Conservation (phyloP, 495 filamentous ascomycete species). For the Rusavskia elegans region DNA sequence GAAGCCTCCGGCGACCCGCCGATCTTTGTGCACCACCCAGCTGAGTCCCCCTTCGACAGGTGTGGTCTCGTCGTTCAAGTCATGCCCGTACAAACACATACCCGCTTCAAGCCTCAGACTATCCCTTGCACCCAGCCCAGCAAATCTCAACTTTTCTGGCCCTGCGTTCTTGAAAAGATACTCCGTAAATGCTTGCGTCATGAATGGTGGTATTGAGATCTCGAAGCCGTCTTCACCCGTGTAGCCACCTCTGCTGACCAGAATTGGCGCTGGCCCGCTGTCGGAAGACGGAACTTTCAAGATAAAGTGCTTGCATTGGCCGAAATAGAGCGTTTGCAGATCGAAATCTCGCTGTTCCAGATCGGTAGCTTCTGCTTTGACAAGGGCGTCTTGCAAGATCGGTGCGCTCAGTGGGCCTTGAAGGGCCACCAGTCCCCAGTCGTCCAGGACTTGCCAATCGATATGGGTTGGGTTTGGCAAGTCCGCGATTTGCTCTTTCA, state of each 20-base stretch:
- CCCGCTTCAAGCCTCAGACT: conserved; percentile 87
- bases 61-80: conserved; percentile 77
- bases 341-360: conserved; percentile 21
- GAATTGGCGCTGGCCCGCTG: conserved; percentile 33
- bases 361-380: conserved; percentile 22
- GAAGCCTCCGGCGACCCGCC: conserved; percentile 51
- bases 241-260: conserved; percentile 81
- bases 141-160: conserved; percentile 51
- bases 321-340: conserved; percentile 63
- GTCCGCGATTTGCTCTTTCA: conserved; percentile 42
- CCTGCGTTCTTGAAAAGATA: conserved; percentile 47
- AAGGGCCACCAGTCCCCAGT: conserved; percentile 60
- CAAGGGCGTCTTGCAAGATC: conserved; percentile 43
- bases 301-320: conserved; percentile 42
- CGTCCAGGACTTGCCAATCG: conserved; percentile 53
- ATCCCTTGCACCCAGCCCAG: conserved; percentile 81
- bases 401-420: conserved; percentile 67
- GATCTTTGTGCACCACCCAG: conserved; percentile 72
- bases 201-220: conserved; percentile 53
- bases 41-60: conserved; percentile 69
- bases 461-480: conserved; percentile 31
- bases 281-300: conserved; percentile 15
- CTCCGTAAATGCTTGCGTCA: conserved; percentile 33
- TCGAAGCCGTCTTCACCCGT: conserved; percentile 98
- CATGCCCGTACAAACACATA: conserved; percentile 97